phyloP scores from a whole-genome alignment of 108 stramenopile species.

The Asterionellopsis glacialis region DNA sequence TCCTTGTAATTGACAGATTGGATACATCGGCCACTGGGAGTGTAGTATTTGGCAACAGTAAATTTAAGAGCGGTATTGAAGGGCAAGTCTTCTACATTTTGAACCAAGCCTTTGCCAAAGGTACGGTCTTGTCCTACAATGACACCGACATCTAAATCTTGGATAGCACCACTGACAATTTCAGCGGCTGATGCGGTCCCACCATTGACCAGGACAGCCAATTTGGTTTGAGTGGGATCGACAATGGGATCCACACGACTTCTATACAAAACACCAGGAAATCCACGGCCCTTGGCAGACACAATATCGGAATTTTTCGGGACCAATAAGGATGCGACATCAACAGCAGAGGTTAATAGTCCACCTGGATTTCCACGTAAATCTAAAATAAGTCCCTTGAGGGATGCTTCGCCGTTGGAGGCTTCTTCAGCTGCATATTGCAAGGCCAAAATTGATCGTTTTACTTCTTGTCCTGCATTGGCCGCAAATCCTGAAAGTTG shows the following conservation, averaged over 20 bases:
- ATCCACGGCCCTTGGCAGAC: conserved; percentile 85
- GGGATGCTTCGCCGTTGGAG: conserved; percentile 31
- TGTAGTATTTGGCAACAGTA: conserved; percentile 97
- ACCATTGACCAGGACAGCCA: conserved; percentile 88
- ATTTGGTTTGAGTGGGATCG: conserved; percentile 66
- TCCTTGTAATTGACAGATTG: conserved; percentile 88
- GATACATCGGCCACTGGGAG: conserved; percentile 90
- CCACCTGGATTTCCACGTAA: conserved; percentile 95
- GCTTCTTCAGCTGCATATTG: conserved; percentile 65
- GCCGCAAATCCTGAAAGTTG: conserved; percentile 86
- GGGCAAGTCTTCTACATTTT: conserved; percentile 88
- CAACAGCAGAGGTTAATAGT: conserved; percentile 89
- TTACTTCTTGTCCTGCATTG: conserved; percentile 82
- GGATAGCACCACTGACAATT: conserved; percentile 94
- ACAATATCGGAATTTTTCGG: conserved; percentile 92
- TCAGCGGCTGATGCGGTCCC: conserved; percentile 92
- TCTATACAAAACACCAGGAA: conserved; percentile 78
- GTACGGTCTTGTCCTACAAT: conserved; percentile 88
- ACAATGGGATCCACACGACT: conserved; percentile 79
- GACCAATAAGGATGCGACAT: conserved; percentile 85
- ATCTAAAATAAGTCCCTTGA: conserved; percentile 87
- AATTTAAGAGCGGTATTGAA: conserved; percentile 90
- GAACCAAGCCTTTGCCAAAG: conserved; percentile 98
- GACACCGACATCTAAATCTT: conserved; percentile 93
- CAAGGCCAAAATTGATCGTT: conserved; percentile 58